Conservation (phyloP, 495 filamentous ascomycete species). For the Lasiosphaeria miniovina region DNA sequence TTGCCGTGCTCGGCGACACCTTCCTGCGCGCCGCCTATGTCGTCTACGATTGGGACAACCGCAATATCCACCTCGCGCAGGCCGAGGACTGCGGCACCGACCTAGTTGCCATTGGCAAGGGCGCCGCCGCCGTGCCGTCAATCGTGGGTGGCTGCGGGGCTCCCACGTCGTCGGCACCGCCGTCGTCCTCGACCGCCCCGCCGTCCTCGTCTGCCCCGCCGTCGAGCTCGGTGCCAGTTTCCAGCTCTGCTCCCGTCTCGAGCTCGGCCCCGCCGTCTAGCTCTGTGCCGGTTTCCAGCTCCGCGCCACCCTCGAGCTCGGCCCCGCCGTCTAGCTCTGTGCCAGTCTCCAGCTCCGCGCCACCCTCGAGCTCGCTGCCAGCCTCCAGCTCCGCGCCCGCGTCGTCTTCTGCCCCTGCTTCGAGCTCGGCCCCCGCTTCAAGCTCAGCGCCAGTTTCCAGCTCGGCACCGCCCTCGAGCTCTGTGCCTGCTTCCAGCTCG, state of each 20-base stretch:
- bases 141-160: conserved; percentile 11
- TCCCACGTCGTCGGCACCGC: conserved; percentile 1
- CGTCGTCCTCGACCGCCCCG: conserved; percentile 3
- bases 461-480: neutral
- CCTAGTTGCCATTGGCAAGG: conserved; percentile 23
- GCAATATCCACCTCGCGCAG: conserved; percentile 81
- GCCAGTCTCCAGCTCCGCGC: too few relatives aligned
- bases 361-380: too few relatives aligned
- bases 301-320: too few relatives aligned
- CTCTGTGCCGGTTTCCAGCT: neutral
- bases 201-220: conserved; percentile 2
- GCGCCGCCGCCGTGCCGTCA: conserved; percentile 24
- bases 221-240: neutral
- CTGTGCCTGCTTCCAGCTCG: neutral
- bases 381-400: neutral
- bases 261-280: neutral
- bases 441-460: neutral
- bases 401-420: neutral
- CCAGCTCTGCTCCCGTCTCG: neutral
- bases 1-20: conserved; percentile 79
- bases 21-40: conserved; percentile 90
- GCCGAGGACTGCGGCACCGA: conserved; percentile 28
- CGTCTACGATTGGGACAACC: conserved; percentile 88
- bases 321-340: too few relatives aligned
- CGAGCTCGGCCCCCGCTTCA: neutral